Base-by-base conservation (phyloP, 306 rosid genomes). In the Lagenaria siceraria region DNA sequence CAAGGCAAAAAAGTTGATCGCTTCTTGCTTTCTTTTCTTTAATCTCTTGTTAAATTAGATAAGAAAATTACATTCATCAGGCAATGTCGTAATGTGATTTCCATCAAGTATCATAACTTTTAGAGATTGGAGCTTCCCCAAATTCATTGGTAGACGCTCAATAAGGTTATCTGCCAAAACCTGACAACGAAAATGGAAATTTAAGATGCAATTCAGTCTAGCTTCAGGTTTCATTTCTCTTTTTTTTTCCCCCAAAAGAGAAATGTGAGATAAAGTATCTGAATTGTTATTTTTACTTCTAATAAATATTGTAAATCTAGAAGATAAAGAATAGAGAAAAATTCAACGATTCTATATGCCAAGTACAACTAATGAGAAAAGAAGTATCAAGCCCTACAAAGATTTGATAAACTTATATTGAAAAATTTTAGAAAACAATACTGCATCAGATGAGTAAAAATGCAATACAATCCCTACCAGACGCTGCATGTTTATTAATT, bases 21-120 rank as follows among this genome's bases (percentile, higher is more conserved):
- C 14, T 24, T 31, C 65, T 49, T 56, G 53, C 76, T 76, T 74
- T 85, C 56, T 0, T 79, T 78, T 75, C n/a, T n/a, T 83, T 71
- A 29, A 43, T 15, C 27, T 77, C 21, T 62, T 7, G 53, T 79
- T 40, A 77, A 80, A 59, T 82, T 70, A 87, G 82, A 81, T 84
- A 83, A 88, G 93, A 89, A 78, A 82, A 87, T 90, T 90, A 96
- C 99, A 86, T 89, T 96, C 99, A 92, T 96, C 98, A 55, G 97
- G 99, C 83, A 96, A 90, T 83, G 93, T 83, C 40, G 92, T 71
- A 53, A 92, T 87, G 76, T 84, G 88, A 82, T 96, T 96, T 75
- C 89, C 93, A 77, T 96, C 99, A 81, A 92, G 91, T 55, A 81
- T 87, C 93, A 96, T 80, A 69, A 89, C 81, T 83, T 92, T 96